A percentile compares a stretch with the other conserved stretches of the same genome.
These are phyloP conservation scores for Pythium insidiosum DNA, from an alignment of 352 stramenopile species.

Conservation along the genomic window DNA sequence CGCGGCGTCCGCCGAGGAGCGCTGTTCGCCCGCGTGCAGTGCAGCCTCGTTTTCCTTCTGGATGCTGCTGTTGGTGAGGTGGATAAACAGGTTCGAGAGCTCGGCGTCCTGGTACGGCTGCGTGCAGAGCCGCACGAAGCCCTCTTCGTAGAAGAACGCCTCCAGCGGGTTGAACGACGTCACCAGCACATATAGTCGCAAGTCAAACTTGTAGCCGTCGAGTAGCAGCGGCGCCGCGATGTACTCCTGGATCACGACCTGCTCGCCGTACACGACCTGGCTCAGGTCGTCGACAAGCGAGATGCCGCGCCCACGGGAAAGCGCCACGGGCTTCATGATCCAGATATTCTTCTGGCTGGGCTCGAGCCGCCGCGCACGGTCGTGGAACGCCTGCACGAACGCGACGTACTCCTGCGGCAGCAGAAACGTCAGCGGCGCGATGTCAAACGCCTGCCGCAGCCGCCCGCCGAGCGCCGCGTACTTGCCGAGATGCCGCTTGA, in stretches of 20 bases:
- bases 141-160: slow-evolving; percentile 91
- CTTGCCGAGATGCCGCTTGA: slow-evolving; percentile 84
- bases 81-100: slow-evolving; percentile 83
- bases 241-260: slow-evolving; percentile 89
- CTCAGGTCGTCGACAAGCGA: slow-evolving; percentile 84
- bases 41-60: slow-evolving; percentile 79
- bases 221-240: slow-evolving; percentile 83
- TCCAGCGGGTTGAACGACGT: slow-evolving; percentile 91
- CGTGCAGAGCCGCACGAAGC: slow-evolving; percentile 89
- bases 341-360: slow-evolving; percentile 82
- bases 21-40: slow-evolving; percentile 33
- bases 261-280: slow-evolving; percentile 84
- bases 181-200: slow-evolving; percentile 92
- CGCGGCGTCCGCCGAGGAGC: slow-evolving; percentile 21
- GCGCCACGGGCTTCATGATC: slow-evolving; percentile 92
- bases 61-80: slow-evolving; percentile 94
- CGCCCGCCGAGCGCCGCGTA: slow-evolving; percentile 36
- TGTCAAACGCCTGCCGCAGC: slow-evolving; percentile 72
- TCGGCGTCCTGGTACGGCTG: slow-evolving; percentile 66
- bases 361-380: slow-evolving; percentile 19
- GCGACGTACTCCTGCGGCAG: slow-evolving; percentile 89
- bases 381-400: slow-evolving; percentile 85
- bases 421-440: slow-evolving; percentile 90
- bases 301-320: slow-evolving; percentile 90
- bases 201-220: slow-evolving; percentile 88